Evolutionary conservation across 2,329 filamentous ascomycete species (phyloP).

Genomic region (Gyromitra esculenta): DNA sequence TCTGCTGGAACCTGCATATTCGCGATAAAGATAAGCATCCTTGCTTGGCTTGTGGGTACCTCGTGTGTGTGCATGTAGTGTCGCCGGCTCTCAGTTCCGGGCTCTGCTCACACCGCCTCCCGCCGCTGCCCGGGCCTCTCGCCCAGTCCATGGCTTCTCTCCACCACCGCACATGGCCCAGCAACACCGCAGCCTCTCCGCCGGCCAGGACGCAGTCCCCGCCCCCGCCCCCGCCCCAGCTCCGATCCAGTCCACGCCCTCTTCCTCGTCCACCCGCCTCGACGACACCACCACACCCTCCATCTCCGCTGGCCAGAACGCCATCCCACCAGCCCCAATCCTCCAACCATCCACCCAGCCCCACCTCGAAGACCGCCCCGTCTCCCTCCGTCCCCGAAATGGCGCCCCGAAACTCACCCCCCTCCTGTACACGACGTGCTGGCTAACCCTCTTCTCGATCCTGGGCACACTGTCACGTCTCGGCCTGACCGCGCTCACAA

Average conservation of each 20-base stretch:
- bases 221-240: slow-evolving; percentile 10
- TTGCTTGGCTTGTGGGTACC: too few relatives aligned
- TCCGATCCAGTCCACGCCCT: neutral
- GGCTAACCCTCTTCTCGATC: slow-evolving; percentile 85
- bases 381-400: neutral
- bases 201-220: slow-evolving; percentile 37
- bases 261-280: slow-evolving; percentile 3
- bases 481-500: slow-evolving; percentile 80
- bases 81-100: too few relatives aligned
- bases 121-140: neutral
- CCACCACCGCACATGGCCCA: too few relatives aligned
- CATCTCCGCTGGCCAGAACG: slow-evolving; percentile 13
- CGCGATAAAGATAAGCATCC: too few relatives aligned
- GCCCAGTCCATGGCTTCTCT: neutral
- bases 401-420: neutral
- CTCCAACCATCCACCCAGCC: neutral
- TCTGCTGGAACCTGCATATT: too few relatives aligned
- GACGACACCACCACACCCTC: slow-evolving; percentile 17
- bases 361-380: neutral
- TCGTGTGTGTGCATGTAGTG: too few relatives aligned
- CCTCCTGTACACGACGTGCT: slow-evolving; percentile 64
- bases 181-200: neutral
- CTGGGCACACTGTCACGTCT: slow-evolving; percentile 84
- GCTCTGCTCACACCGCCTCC: too few relatives aligned
- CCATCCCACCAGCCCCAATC: neutral